Percentiles rank a stretch among this genome's conserved stretches.
These are phyloP conservation scores for Logfia minima DNA, from an alignment of 129 eudicot genomes.

Conservation along the genomic window DNA sequence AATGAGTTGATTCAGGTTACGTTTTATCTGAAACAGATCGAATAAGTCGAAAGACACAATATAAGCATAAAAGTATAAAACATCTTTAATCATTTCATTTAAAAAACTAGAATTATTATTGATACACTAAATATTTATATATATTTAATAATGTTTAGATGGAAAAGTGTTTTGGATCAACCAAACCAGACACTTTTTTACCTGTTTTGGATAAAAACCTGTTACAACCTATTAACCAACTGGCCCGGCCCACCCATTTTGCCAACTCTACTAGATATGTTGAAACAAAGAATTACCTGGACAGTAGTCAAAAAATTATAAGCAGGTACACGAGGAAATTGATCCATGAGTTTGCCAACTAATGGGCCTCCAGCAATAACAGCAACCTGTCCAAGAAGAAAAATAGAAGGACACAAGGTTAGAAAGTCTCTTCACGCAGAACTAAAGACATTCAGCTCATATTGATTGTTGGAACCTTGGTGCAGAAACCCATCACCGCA, in stretches of 20 bases:
- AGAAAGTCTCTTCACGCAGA: conserved; percentile 16
- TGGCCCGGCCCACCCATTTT: neutral
- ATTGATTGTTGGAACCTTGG: conserved; percentile 58
- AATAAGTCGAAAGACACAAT: neutral
- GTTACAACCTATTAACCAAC: neutral
- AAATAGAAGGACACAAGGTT: conserved; percentile 26
- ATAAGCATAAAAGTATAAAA: neutral
- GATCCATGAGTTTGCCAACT: conserved; percentile 92
- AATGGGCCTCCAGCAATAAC: conserved; percentile 87
- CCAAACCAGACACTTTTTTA: neutral
- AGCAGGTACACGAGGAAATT: conserved; percentile 81
- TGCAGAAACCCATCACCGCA: conserved; percentile 84
- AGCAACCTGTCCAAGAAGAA: conserved; percentile 59
- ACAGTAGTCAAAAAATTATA: conserved; percentile 60
- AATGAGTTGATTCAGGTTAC: neutral
- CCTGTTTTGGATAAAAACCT: neutral
- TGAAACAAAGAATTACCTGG: conserved; percentile 55
- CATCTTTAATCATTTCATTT: neutral
- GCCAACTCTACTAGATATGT: neutral
- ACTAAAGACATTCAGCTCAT: conserved; percentile 9
- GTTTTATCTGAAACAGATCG: neutral
- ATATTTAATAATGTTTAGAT: too few relatives aligned
- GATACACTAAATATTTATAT: neutral
- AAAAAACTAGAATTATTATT: too few relatives aligned
- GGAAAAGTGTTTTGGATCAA: neutral